Base-by-base conservation (phyloP, 2,329 filamentous ascomycete genomes). In the Penicillium sumatraense region DNA sequence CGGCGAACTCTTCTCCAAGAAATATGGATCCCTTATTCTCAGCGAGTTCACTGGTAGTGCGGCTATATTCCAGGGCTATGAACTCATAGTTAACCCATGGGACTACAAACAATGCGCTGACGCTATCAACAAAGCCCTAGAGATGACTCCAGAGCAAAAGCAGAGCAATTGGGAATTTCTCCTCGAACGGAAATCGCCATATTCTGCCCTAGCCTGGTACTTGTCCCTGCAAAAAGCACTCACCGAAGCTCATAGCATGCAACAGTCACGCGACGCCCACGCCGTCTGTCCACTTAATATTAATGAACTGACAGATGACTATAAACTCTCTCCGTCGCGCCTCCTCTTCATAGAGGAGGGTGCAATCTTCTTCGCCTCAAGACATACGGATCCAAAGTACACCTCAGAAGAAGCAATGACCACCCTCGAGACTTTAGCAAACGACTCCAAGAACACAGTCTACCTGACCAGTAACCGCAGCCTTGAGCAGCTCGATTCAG, bases 31-130 rank as follows among this genome's bases (percentile, higher is more conserved):
- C 1, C 81, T 98, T 27, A 96, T 98, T 58, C 78, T 97, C 52
- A 96, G 91, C 59, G 93, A 98, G 71, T 98, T 98, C 68, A 96
- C 93, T 1, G 93, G 93, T 16, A 96, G 91, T 54, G 88, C 93
- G 1, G 90, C 90, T 0, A 83, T 97, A 2, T 96, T 97, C 66
- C 84, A 85, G 14, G 86, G 87, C 27, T 85, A 91, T 51, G 88
- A 95, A 62, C 81, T 97, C 14, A 84, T 90, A 0, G 88, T 97
- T 67, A 98, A 98, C 68, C 93, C 93, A 0, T 98, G 93, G 93
- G 90, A 96, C 71, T 96, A 96, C 72, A 85, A 87, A 38, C 85
- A 91, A 70, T 95, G 90, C 65, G 91, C 93, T 47, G 86, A 93
- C 23, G 89, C 91, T 5, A 93, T 98, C 75, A 88, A 89, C 69